Percentiles rank a stretch among this genome's conserved stretches.
These are phyloP conservation scores for Dioscorea alata DNA, from an alignment of 106 monocot genomes.

Conservation along the genomic window DNA sequence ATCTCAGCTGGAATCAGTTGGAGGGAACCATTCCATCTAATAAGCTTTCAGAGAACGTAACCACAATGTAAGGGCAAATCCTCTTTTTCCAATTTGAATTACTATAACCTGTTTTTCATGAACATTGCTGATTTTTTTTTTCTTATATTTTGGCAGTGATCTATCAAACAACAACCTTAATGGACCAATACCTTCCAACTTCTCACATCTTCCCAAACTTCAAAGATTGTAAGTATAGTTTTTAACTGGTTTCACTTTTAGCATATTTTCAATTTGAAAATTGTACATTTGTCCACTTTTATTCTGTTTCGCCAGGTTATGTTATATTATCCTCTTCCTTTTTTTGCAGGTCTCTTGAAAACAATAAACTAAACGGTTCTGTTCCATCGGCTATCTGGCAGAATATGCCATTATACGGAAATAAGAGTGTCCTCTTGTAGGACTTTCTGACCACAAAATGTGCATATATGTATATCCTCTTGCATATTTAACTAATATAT, in stretches of 20 bases:
- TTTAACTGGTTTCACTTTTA: background rate
- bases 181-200: conserved; percentile 60
- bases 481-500: background rate
- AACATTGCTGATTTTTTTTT: background rate
- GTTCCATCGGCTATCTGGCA: conserved; percentile 58
- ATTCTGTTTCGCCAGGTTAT: background rate
- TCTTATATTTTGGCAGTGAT: conserved; percentile 35
- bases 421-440: conserved; percentile 58
- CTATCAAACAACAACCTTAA: conserved; percentile 53
- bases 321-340: background rate
- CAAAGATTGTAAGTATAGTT: conserved; percentile 53
- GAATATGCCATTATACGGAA: conserved; percentile 32
- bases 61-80: conserved; percentile 50
- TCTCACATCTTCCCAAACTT: conserved; percentile 50
- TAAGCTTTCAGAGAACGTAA: conserved; percentile 44
- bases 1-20: conserved; percentile 79
- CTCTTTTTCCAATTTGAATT: no score
- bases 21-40: conserved; percentile 51
- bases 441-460: conserved; percentile 10
- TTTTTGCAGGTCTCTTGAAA: conserved; percentile 50
- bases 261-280: background rate
- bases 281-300: background rate
- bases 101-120: no score
- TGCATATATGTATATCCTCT: background rate
- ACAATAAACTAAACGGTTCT: conserved; percentile 50